These are phyloP conservation scores for Rhododendron vialii DNA, from an alignment of 148 eudicot genomes.

Conservation along the genomic window DNA sequence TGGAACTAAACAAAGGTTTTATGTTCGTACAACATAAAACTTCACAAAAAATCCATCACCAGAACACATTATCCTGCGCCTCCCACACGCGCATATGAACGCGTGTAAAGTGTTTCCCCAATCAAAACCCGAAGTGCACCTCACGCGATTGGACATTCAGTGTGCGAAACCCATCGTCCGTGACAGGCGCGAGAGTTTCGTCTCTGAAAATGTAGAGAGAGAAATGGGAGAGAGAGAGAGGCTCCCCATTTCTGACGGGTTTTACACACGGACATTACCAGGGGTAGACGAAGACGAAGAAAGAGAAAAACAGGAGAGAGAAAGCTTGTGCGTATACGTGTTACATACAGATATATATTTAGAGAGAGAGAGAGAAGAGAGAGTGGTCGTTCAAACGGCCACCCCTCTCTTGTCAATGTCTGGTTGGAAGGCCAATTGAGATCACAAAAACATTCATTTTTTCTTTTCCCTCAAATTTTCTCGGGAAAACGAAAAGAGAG, in stretches of 20 bases:
- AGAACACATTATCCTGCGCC: not conserved
- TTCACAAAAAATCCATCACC: not conserved
- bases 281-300: not conserved
- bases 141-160: not conserved
- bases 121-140: not conserved
- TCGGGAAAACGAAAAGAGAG: not conserved
- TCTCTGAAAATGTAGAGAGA: constrained; percentile 5
- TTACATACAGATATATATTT: not conserved
- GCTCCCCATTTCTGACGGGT: constrained; percentile 17
- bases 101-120: not conserved
- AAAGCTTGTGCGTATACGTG: not conserved
- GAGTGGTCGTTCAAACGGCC: constrained; percentile 42
- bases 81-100: not conserved
- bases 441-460: not conserved
- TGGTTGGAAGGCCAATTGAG: constrained; percentile 30
- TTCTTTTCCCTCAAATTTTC: not conserved
- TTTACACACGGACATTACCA: constrained; percentile 1
- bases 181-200: not conserved
- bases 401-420: constrained; percentile 27
- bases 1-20: not conserved
- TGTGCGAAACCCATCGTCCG: not conserved
- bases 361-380: constrained; percentile 14
- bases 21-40: too few relatives aligned
- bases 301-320: not conserved
- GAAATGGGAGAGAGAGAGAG: not conserved